Base-by-base conservation (phyloP, 139 green algal genomes). In the Micractinium conductrix region DNA sequence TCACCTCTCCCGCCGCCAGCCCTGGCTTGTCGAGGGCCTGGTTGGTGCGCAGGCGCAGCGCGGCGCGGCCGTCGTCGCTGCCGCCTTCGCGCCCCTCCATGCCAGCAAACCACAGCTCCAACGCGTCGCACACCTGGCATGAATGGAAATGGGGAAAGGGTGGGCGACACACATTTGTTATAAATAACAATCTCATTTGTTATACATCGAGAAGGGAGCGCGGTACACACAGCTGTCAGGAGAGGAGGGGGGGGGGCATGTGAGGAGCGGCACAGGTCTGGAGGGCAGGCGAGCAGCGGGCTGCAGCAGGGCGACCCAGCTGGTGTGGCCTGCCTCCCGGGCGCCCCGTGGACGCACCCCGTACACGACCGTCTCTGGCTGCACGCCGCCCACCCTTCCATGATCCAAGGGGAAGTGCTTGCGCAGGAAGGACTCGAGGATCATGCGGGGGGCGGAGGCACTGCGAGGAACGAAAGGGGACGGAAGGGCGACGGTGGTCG, bases 381-480 rank as follows among this genome's bases (percentile, higher is more conserved):
- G n/a, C n/a, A n/a, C n/a, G n/a, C n/a, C n/a, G n/a, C n/a, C n/a
- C 6, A 50, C 4, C 33, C 40, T 19, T 19, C 21, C 14, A 1
- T 50, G 70, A 38, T 50, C 24, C 33, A 10, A 19, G 8, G 70
- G 70, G 22, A 50, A 55, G 70, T 76, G 70, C 40, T 76, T 55
- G 40, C 70, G 40, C 70, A 76, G 42, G 70, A 28, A 76, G 70
- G 40, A 58, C 42, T 76, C 40, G 24, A 76, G 40, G 26, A 76
- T 76, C 40, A 76, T 55, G 38, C 26, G 70, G 40, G 70, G 70
- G 26, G 70, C 70, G 38, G 70, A 76, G 42, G 70, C 70, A 21
- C 68, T 74, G 68, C 63, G n/a, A 19, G 63, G 63, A 35, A 42
- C 8, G 30, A 7, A 22, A 35, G 28, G 5, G 1, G 63, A 35